These are phyloP conservation scores for Penicillium sp. DNA, from an alignment of 2,329 filamentous ascomycete genomes.

Conservation along the genomic window DNA sequence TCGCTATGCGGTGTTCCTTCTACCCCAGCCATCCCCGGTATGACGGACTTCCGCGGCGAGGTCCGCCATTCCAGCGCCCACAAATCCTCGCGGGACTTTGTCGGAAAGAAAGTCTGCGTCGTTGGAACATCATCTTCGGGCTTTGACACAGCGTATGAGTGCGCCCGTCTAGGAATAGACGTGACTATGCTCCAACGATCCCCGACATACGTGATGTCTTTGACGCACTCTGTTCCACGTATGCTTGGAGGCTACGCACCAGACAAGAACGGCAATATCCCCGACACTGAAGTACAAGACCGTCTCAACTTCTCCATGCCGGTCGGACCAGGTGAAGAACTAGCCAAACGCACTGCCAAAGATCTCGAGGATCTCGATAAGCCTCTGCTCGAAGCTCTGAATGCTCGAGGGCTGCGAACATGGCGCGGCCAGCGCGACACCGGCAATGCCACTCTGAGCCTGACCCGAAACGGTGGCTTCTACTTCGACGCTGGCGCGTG, in stretches of 20 bases:
- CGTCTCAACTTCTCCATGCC: slow-evolving; percentile 14
- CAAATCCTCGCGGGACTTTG: slow-evolving; percentile 24
- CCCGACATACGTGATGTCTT: slow-evolving; percentile 37
- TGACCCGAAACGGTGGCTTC: slow-evolving; percentile 35
- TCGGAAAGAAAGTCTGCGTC: slow-evolving; percentile 31
- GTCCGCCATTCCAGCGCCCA: slow-evolving; percentile 27
- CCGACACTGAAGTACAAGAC: slow-evolving; percentile 6
- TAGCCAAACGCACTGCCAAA: slow-evolving; percentile 21
- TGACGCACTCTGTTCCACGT: slow-evolving; percentile 26
- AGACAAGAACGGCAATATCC: slow-evolving; percentile 12
- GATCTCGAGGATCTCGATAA: slow-evolving; percentile 24
- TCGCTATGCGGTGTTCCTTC: slow-evolving; percentile 27
- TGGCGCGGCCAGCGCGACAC: slow-evolving; percentile 40
- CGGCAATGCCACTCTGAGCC: slow-evolving; percentile 29
- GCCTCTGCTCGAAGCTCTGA: slow-evolving; percentile 24
- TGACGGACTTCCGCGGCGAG: slow-evolving; percentile 24
- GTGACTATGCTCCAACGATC: slow-evolving; percentile 33
- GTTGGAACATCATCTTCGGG: slow-evolving; percentile 33
- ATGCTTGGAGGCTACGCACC: slow-evolving; percentile 27
- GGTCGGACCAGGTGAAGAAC: slow-evolving; percentile 21
- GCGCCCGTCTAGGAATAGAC: slow-evolving; percentile 25
- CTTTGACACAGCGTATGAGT: slow-evolving; percentile 32
- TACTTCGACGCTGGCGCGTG: slow-evolving; percentile 36
- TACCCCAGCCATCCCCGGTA: slow-evolving; percentile 34
- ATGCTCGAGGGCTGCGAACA: slow-evolving; percentile 30